Conservation (phyloP, 257 asterid genomes). For the Solanum piurae region DNA sequence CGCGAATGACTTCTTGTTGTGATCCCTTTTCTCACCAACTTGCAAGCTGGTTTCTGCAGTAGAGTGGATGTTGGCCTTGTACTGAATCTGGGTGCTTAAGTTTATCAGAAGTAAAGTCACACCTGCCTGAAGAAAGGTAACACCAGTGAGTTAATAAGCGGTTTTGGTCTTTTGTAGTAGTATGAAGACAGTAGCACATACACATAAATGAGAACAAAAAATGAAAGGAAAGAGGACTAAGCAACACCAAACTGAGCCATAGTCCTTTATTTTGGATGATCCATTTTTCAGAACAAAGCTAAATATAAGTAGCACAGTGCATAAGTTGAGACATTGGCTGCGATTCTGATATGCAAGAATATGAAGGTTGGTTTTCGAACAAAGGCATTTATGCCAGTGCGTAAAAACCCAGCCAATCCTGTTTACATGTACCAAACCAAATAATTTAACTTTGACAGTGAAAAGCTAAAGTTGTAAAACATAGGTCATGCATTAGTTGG, state of each 20-base stretch:
- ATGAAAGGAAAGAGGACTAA: not conserved
- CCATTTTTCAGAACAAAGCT: not conserved
- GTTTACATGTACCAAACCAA: not conserved
- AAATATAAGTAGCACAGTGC: not conserved
- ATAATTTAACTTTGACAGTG: not conserved
- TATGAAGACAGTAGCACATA: not conserved
- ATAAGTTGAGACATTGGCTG: not conserved
- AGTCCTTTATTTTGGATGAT: not conserved
- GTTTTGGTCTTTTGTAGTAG: not conserved
- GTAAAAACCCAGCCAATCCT: not conserved
- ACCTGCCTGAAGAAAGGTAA: slow-evolving; percentile 49
- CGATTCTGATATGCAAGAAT: not conserved
- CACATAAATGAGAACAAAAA: not conserved
- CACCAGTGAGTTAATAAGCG: not conserved
- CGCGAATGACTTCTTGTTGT: slow-evolving; percentile 16
- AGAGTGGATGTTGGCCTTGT: slow-evolving; percentile 34
- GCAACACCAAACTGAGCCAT: not conserved
- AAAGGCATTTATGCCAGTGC: not conserved
- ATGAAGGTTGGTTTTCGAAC: not conserved
- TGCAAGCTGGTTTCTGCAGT: not conserved
- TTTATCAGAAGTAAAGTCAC: slow-evolving; percentile 68
- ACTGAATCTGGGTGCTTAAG: slow-evolving; percentile 52
- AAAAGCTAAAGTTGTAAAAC: not conserved
- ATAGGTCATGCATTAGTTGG: not conserved
- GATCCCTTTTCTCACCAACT: slow-evolving; percentile 1